Conservation (phyloP, 1,284 basidiomycete genomes). For the Ceratobasidium sp. region DNA sequence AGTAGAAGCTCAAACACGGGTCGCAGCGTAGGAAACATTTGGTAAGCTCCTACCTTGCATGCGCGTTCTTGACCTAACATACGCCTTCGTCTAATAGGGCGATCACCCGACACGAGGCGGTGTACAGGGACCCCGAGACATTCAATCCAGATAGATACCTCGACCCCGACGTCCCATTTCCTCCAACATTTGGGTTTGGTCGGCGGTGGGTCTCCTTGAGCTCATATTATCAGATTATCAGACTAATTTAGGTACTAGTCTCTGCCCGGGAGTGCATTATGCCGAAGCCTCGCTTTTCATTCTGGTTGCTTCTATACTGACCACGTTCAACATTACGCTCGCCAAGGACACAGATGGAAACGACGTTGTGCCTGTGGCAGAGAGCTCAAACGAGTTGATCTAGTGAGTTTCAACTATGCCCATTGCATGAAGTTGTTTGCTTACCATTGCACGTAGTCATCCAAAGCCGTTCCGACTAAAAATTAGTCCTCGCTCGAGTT, state of each 20-base stretch:
- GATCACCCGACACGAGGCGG: slow-evolving; percentile 19
- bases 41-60: neutral
- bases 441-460: neutral
- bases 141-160: slow-evolving; percentile 21
- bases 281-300: slow-evolving; percentile 1
- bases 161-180: neutral
- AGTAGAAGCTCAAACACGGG: neutral
- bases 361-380: neutral
- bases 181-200: slow-evolving; percentile 9
- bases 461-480: neutral
- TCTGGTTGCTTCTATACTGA: neutral
- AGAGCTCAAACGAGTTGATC: neutral
- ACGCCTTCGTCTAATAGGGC: neutral
- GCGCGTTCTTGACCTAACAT: neutral
- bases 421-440: neutral
- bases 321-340: neutral
- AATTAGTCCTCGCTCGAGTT: neutral
- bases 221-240: too few species aligned
- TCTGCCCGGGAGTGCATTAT: slow-evolving; percentile 9
- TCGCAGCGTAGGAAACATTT: slow-evolving; percentile 8
- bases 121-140: slow-evolving; percentile 2
- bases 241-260: neutral
- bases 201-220: slow-evolving; percentile 3
- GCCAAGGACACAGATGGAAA: neutral
- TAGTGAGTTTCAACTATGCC: neutral